phyloP scores from a whole-genome alignment of 768 basidiomycete species.

The Tremella mesenterica region DNA sequence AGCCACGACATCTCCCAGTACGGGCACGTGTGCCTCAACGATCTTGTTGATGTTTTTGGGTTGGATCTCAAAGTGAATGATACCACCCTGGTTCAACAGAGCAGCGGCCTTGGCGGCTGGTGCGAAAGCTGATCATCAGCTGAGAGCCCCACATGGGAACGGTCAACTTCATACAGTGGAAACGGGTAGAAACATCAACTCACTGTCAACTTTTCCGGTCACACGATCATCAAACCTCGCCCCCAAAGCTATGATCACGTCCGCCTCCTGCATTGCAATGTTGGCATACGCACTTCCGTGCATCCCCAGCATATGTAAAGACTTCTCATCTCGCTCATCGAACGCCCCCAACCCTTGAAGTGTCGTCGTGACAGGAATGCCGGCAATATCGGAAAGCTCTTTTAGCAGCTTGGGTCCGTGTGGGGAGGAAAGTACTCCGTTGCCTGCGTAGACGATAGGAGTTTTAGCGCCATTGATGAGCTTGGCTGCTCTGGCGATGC shows the following conservation, averaged over 20 bases:
- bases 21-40: constrained; percentile 82
- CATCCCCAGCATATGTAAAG: constrained; percentile 98
- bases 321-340: constrained; percentile 77
- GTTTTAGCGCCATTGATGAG: constrained; percentile 86
- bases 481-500: constrained; percentile 73
- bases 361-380: constrained; percentile 95
- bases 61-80: constrained; percentile 98
- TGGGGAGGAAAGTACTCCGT: constrained; percentile 74
- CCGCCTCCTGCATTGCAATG: constrained; percentile 92
- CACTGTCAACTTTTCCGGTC: constrained; percentile 70
- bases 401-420: constrained; percentile 73
- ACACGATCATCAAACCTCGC: constrained; percentile 97
- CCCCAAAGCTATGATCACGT: constrained; percentile 94
- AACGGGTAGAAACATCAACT: no score
- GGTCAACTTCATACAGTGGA: neutral
- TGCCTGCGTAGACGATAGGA: constrained; percentile 87
- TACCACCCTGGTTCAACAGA: constrained; percentile 74
- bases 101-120: constrained; percentile 84
- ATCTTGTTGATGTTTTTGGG: constrained; percentile 99
- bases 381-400: constrained; percentile 68
- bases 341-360: constrained; percentile 91
- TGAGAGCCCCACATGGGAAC: neutral
- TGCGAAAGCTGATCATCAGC: constrained; percentile 55
- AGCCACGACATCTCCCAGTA: constrained; percentile 84
- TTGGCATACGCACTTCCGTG: constrained; percentile 97